Percentiles rank a stretch among this genome's conserved stretches.
Conservation (phyloP, 2,329 filamentous ascomycete species). For the Fusarium buharicum region DNA sequence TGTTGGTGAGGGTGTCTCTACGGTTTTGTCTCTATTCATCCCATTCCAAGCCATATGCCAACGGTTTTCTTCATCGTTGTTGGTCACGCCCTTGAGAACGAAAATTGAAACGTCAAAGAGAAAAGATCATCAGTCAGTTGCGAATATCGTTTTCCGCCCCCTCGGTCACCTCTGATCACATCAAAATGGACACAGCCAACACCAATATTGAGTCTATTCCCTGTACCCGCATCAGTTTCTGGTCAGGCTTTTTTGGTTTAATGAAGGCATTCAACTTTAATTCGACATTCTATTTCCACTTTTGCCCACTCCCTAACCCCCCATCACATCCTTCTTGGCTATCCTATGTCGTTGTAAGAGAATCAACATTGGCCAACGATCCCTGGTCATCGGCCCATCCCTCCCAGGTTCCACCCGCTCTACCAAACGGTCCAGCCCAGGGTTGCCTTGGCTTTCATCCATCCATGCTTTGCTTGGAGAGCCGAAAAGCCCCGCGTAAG, state of each 20-base stretch:
- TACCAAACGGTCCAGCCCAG: constrained; percentile 34
- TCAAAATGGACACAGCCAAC: constrained; percentile 19
- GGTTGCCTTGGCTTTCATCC: no score
- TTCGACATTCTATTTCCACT: constrained; percentile 23
- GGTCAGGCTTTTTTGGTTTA: constrained; percentile 40
- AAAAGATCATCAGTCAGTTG: constrained; percentile 33
- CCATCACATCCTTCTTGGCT: constrained; percentile 14
- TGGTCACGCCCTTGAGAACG: constrained; percentile 27
- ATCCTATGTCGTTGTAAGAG: constrained; percentile 12
- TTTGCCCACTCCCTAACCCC: constrained; percentile 19
- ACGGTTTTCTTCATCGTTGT: constrained; percentile 15
- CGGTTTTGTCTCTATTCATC: constrained; percentile 19
- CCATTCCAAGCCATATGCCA: constrained; percentile 12
- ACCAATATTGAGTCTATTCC: constrained; percentile 19
- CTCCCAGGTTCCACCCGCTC: constrained; percentile 43
- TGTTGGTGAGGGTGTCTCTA: neutral
- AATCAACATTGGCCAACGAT: constrained; percentile 33
- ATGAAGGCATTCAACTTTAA: constrained; percentile 6
- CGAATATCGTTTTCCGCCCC: constrained; percentile 17
- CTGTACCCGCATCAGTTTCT: constrained; percentile 39
- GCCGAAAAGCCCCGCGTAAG: constrained; percentile 33
- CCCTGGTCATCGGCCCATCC: constrained; percentile 41
- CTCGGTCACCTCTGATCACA: constrained; percentile 21
- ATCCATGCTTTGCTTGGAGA: no score
- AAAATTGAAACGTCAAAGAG: constrained; percentile 10